Evolutionary conservation across 495 filamentous ascomycete genomes (phyloP), one percentile per base, ranked within the genome.

Genomic region (Tuber melanosporum): DNA sequence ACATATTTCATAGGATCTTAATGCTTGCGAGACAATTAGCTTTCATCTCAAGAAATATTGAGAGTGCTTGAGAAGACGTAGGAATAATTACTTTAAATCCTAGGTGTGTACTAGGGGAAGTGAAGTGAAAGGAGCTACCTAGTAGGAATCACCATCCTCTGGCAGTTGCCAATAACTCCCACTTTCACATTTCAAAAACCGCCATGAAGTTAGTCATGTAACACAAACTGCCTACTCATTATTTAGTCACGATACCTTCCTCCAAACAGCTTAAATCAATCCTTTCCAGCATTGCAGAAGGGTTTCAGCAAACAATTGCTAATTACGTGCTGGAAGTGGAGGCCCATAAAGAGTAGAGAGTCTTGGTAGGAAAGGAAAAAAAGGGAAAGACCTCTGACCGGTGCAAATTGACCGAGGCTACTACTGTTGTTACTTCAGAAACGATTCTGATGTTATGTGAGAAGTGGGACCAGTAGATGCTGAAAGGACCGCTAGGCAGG

Each of bases 401-500:
- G n/a, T n/a, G n/a, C n/a, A n/a, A n/a, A n/a, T n/a, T n/a, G n/a
- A n/a, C n/a, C n/a, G n/a, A n/a, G n/a, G n/a, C n/a, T n/a, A n/a
- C n/a, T n/a, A n/a, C n/a, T n/a, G n/a, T n/a, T n/a, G n/a, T n/a
- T n/a, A n/a, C n/a, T n/a, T n/a, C n/a, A n/a, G n/a, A n/a, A n/a
- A n/a, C n/a, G n/a, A n/a, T n/a, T n/a, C n/a, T n/a, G n/a, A n/a
- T n/a, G n/a, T n/a, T n/a, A n/a, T n/a, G n/a, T n/a, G n/a, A n/a
- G n/a, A n/a, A n/a, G n/a, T n/a, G n/a, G n/a, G n/a, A n/a, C n/a
- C n/a, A 19, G 49, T 52, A 9, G 22, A 52, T 52, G 8, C 49
- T 0, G 0, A 0, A 52, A n/a, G n/a, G 20, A 2, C 0, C 0
- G 8, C 2, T 10, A 52, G 49, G 22, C 20, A 10, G 22, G 22